Evolutionary conservation across 192 early-diverging fungal species (phyloP), one percentile per base, ranked within the genome.

Genomic region (Podila clonocystis): DNA sequence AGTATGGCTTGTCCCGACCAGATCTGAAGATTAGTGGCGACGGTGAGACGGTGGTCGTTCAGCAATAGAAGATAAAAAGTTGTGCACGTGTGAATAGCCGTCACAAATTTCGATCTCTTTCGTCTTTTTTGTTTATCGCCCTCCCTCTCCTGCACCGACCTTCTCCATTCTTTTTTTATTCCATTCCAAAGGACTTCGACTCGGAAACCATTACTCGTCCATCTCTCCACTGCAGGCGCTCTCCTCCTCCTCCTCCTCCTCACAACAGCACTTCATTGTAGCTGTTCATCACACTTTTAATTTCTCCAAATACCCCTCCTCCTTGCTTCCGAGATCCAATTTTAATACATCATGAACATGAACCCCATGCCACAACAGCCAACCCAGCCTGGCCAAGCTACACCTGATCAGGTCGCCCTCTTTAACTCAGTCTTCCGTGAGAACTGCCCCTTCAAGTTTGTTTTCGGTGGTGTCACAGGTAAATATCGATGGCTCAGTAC

Each of bases 381-480:
- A 20, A 36, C 36, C 17, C 77, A 80, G 49, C 70, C 77, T 19
- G 77, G 70, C 12, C 70, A 55, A 33, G 70, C 77, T 30, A 34
- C 67, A n/a, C 66, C 70, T 30, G 59, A 73, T 17, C 70, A 80
- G 26, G 65, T 80, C 24, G 71, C 70, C 0, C 71, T 80, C 67
- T 80, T 80, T 71, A 80, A 73, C 62, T 80, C 77, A 5, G 62
- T 80, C 66, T 61, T 85, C 26, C 67, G 73, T 41, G 91, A 94
- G 67, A 94, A 93, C 49, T 95, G 94, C 73, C 86, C 88, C n/a
- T 88, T 91, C 62, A 95, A 94, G 71, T 73, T 87, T 36, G 91
- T 72, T 13, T 88, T 92, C 63, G 89, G 90, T 82, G 92, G 92
- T 73, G 86, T 87, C 49, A 87, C 87, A 63, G 94, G 91, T 92